phyloP scores from a whole-genome alignment of 78 protist genomes.

The Dictyostelium intermedium region DNA sequence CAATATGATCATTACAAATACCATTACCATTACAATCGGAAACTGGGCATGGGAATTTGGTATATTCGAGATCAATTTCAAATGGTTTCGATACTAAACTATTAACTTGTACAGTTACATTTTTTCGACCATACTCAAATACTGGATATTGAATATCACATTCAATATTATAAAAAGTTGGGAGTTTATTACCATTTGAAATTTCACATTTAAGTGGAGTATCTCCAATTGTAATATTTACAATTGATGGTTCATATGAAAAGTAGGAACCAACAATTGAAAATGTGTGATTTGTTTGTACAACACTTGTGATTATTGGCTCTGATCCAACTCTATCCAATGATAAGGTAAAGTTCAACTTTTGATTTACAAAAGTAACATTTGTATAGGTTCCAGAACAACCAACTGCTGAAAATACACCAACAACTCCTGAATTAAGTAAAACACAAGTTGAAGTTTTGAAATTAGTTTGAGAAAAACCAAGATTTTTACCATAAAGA shows the following conservation, averaged over 20 bases:
- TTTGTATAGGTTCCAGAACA: background rate
- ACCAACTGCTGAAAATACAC: background rate
- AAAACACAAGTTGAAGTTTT: background rate
- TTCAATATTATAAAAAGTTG: background rate
- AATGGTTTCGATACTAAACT: background rate
- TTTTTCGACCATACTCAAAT: background rate
- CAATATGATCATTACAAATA: conserved; percentile 1
- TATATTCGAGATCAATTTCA: background rate
- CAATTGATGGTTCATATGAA: background rate
- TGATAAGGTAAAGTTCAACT: background rate
- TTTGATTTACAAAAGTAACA: background rate
- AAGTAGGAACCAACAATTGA: background rate
- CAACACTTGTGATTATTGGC: background rate
- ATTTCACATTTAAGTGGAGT: background rate
- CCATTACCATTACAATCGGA: background rate
- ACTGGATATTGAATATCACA: background rate
- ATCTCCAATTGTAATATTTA: background rate
- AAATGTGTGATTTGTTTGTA: background rate
- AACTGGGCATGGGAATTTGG: background rate
- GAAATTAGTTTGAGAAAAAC: background rate
- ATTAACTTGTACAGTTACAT: background rate
- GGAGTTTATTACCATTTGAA: background rate
- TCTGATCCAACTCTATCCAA: background rate
- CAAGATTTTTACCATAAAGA: background rate
- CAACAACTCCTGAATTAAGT: background rate